These are phyloP conservation scores for Spergularia marina DNA, from an alignment of 148 eudicot species.

Conservation along the genomic window DNA sequence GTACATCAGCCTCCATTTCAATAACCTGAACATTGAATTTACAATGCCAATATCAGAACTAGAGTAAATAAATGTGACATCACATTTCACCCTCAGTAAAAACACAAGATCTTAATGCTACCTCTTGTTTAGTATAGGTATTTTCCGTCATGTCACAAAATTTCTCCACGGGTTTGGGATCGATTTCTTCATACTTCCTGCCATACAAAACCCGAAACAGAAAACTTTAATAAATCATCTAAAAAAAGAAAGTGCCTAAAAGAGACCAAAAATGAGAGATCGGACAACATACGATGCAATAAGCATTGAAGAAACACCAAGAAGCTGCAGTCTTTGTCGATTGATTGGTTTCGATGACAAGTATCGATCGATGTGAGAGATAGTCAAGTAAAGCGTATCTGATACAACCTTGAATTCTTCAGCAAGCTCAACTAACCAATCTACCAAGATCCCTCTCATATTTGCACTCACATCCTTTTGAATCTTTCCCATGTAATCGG, in stretches of 20 bases:
- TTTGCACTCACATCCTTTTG: conserved; percentile 84
- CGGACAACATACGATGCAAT: conserved; percentile 76
- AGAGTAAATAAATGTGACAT: background rate
- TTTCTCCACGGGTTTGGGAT: conserved; percentile 66
- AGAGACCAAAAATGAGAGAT: background rate
- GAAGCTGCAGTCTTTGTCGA: conserved; percentile 75
- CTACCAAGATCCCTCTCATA: conserved; percentile 86
- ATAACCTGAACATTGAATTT: conserved; percentile 35
- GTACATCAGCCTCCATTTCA: conserved; percentile 83
- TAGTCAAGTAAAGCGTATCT: conserved; percentile 68
- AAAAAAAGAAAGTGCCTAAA: background rate
- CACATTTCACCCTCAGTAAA: background rate
- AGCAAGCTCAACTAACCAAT: conserved; percentile 95
- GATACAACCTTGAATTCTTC: conserved; percentile 87
- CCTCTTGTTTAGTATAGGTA: background rate
- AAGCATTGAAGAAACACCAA: conserved; percentile 92
- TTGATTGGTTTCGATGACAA: conserved; percentile 57
- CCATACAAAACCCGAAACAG: background rate
- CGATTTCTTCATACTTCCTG: conserved; percentile 91
- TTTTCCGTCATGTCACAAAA: conserved; percentile 84
- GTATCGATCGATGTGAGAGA: conserved; percentile 74
- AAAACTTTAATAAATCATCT: background rate
- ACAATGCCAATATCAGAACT: background rate
- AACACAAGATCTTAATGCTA: background rate
- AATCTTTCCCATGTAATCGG: conserved; percentile 59